Evolutionary conservation across 371 early-diverging fungal species (phyloP).

Genomic region (Syncephalastrum racemosum): DNA sequence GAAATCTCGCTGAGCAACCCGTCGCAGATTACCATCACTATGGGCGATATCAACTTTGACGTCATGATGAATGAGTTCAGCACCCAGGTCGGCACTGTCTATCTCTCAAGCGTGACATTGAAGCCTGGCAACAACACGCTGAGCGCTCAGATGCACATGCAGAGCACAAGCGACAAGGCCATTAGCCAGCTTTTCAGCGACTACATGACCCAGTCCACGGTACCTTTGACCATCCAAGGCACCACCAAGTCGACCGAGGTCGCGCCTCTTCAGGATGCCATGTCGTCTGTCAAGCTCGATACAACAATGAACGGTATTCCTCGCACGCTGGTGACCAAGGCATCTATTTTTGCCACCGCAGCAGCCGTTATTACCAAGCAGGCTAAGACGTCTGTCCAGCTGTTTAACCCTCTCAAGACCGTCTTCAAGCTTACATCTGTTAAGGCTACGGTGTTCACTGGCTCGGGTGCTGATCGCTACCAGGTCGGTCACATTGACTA

Average conservation of each 20-base stretch:
- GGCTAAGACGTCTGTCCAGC: conserved; percentile 36
- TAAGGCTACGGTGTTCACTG: conserved; percentile 22
- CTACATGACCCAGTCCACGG: conserved; percentile 38
- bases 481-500: conserved; percentile 26
- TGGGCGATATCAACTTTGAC: conserved; percentile 38
- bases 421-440: conserved; percentile 33
- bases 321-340: conserved; percentile 16
- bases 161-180: conserved; percentile 14
- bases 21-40: conserved; percentile 47
- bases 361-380: conserved; percentile 11
- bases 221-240: conserved; percentile 45
- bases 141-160: conserved; percentile 28
- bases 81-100: conserved; percentile 20
- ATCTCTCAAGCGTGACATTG: conserved; percentile 29
- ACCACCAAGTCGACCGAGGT: conserved; percentile 35
- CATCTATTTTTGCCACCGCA: not conserved
- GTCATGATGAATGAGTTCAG: conserved; percentile 24
- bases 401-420: conserved; percentile 52
- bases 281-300: conserved; percentile 38
- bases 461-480: not conserved
- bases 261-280: conserved; percentile 44
- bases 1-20: conserved; percentile 50
- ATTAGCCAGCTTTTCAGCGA: conserved; percentile 28
- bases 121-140: conserved; percentile 25
- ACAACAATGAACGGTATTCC: conserved; percentile 44